Conservation (phyloP, 1,284 basidiomycete genomes). For the Neolentinus lepideus region DNA sequence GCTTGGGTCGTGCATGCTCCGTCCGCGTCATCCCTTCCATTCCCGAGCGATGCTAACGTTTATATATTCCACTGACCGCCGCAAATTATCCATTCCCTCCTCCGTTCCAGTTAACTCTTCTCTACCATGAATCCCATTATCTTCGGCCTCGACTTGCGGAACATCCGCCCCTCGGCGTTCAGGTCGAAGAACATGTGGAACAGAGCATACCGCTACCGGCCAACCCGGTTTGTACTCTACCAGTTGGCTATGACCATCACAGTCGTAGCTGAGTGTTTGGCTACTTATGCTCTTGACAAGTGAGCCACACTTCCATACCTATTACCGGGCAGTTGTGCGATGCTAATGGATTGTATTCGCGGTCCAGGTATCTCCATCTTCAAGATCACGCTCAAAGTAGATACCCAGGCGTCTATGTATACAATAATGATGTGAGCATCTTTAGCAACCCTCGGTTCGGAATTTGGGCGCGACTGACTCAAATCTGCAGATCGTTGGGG, state of each 20-base stretch:
- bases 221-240: conserved; percentile 2
- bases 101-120: no score
- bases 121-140: neutral
- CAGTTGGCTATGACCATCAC: conserved; percentile 5
- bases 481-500: neutral
- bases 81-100: neutral
- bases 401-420: conserved; percentile 1
- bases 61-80: no score
- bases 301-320: neutral
- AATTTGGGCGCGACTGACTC: neutral
- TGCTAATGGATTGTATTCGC: neutral
- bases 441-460: neutral
- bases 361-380: conserved; percentile 1
- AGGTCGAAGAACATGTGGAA: conserved; percentile 4
- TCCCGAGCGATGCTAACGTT: no score
- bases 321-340: no score
- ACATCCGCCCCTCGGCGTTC: conserved; percentile 4
- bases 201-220: neutral
- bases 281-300: conserved; percentile 4
- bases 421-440: conserved; percentile 4
- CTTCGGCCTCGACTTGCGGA: conserved; percentile 5
- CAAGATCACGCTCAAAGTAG: neutral
- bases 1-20: no score
- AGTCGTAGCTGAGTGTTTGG: conserved; percentile 3
- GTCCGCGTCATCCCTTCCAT: no score